Evolutionary conservation across 371 early-diverging fungal genomes (phyloP).

Genomic region (Mucor plumbeus): DNA sequence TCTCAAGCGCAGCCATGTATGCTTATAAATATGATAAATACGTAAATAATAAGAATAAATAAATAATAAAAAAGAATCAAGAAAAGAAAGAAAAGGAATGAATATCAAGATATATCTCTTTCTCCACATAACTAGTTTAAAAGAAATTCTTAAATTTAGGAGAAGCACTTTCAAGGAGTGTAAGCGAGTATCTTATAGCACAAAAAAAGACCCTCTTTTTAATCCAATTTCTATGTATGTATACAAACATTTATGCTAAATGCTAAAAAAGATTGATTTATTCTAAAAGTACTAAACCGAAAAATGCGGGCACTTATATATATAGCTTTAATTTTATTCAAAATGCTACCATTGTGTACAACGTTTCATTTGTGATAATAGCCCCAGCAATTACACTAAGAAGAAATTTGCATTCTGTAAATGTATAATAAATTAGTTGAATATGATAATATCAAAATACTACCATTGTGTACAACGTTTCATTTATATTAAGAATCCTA

Average conservation of each 20-base stretch:
- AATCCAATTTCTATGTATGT: not conserved
- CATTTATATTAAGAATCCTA: not conserved
- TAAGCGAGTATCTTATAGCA: not conserved
- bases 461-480: not conserved
- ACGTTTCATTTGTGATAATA: not conserved
- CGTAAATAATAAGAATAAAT: not conserved
- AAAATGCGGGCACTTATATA: too few species aligned
- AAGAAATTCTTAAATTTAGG: not conserved
- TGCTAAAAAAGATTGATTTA: not conserved
- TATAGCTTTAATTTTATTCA: not conserved
- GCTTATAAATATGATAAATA: not conserved
- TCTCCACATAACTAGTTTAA: not conserved
- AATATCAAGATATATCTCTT: not conserved
- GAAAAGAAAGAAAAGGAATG: not conserved
- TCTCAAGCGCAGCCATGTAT: conserved; percentile 51
- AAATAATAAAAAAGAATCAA: not conserved
- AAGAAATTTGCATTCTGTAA: too few species aligned
- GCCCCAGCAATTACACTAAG: not conserved
- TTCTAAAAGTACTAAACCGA: not conserved
- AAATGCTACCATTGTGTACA: not conserved
- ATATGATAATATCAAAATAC: not conserved
- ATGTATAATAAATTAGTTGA: too few species aligned
- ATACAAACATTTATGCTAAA: conserved; percentile 2
- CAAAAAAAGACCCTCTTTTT: conserved; percentile 1
- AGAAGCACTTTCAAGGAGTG: conserved; percentile 1